These are phyloP conservation scores for Glaciozyma antarctica DNA, from an alignment of 768 basidiomycete genomes.

Conservation along the genomic window DNA sequence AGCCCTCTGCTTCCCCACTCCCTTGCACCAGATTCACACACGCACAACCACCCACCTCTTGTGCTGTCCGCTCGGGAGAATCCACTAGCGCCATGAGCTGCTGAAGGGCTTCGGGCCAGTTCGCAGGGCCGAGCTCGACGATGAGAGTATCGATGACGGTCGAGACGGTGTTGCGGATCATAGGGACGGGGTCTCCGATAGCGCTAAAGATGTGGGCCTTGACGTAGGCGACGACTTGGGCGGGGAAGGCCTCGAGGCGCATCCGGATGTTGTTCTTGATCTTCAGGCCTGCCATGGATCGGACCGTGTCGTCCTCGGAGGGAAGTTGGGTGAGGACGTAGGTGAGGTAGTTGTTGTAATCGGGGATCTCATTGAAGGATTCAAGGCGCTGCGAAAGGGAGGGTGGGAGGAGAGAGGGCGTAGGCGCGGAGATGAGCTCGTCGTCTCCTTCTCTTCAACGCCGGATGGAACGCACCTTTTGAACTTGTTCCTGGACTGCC, in stretches of 20 bases:
- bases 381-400: conserved; percentile 38
- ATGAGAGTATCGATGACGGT: conserved; percentile 87
- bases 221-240: conserved; percentile 55
- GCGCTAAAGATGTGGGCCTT: conserved; percentile 68
- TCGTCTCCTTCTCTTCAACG: background rate
- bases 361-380: conserved; percentile 36
- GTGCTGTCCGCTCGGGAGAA: conserved; percentile 59
- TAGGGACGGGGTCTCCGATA: conserved; percentile 62
- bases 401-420: background rate
- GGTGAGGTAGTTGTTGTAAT: conserved; percentile 58
- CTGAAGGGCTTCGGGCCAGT: conserved; percentile 91
- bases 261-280: conserved; percentile 90
- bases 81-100: conserved; percentile 73
- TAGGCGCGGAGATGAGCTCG: background rate
- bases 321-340: conserved; percentile 72
- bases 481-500: conserved; percentile 26
- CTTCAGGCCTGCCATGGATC: conserved; percentile 89
- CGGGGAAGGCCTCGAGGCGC: conserved; percentile 54
- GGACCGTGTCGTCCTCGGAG: conserved; percentile 80
- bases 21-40: background rate
- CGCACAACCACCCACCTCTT: conserved; percentile 63
- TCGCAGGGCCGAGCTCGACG: conserved; percentile 73
- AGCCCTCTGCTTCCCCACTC: no score
- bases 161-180: conserved; percentile 88
- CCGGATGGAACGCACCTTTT: conserved; percentile 17